A percentile compares a stretch with the other conserved stretches of the same genome.
Evolutionary conservation across 2,329 filamentous ascomycete genomes (phyloP).

Genomic region (Alternaria atra): DNA sequence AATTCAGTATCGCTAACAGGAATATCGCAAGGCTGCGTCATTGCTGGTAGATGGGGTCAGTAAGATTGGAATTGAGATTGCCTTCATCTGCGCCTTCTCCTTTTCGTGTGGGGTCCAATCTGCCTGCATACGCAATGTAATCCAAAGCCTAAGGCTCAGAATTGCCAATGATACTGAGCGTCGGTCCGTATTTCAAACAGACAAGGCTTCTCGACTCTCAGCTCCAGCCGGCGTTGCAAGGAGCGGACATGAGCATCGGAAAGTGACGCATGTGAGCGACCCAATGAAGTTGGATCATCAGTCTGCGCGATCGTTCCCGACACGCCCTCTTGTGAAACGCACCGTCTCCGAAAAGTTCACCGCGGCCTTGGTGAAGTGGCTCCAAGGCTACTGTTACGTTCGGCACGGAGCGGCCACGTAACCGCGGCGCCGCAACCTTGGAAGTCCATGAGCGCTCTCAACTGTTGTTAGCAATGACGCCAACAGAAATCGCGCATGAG

Average conservation of each 20-base stretch:
- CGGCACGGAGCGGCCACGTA: background rate
- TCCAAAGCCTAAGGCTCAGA: background rate
- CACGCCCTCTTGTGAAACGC: constrained; percentile 6
- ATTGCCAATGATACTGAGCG: background rate
- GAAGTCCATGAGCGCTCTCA: background rate
- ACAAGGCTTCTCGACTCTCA: constrained; percentile 2
- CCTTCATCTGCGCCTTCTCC: background rate
- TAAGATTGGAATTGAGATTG: constrained; percentile 3
- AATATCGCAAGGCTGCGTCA: background rate
- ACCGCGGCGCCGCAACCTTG: constrained; percentile 3
- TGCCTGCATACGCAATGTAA: background rate
- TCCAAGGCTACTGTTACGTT: background rate
- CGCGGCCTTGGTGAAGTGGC: background rate
- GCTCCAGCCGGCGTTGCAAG: background rate
- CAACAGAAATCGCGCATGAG: background rate
- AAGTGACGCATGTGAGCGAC: background rate
- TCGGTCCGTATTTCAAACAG: background rate
- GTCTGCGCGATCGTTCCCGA: background rate
- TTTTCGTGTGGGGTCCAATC: background rate
- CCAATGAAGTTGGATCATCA: background rate
- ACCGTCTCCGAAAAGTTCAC: background rate
- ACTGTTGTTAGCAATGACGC: background rate
- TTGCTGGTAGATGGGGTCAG: background rate
- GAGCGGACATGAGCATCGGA: constrained; percentile 15
- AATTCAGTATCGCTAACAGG: background rate